Conservation (phyloP, 352 stramenopile genomes). For the Phytopythium ostracodes region DNA sequence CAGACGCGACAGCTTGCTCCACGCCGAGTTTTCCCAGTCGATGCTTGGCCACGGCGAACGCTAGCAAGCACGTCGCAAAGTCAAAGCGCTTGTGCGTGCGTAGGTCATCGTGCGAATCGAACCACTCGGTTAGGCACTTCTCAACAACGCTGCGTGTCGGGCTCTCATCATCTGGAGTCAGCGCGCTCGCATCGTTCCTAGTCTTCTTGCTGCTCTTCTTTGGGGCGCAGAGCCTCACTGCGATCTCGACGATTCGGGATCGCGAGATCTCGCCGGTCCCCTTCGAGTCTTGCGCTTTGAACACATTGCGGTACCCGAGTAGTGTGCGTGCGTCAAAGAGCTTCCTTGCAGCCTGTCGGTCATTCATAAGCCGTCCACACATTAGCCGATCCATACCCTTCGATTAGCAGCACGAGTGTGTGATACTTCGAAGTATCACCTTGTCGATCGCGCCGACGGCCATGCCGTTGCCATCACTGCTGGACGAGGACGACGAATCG, state of each 20-base stretch:
- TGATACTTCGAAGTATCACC: too few relatives aligned
- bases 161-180: neutral
- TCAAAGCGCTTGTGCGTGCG: conserved; percentile 42
- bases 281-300: conserved; percentile 34
- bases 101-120: conserved; percentile 43
- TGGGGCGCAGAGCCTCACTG: conserved; percentile 24
- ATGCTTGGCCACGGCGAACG: conserved; percentile 44
- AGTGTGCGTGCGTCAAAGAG: conserved; percentile 38
- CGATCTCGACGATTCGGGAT: conserved; percentile 33
- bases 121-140: conserved; percentile 40
- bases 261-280: conserved; percentile 29
- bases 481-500: conserved; percentile 19
- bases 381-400: neutral
- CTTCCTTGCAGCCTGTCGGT: conserved; percentile 20
- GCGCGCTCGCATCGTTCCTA: neutral
- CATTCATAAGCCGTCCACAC: neutral
- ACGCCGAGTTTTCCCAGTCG: conserved; percentile 40
- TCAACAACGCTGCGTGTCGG: conserved; percentile 6
- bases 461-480: neutral
- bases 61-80: conserved; percentile 50
- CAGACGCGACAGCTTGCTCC: conserved; percentile 40
- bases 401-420: neutral
- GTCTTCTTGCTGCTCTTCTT: neutral
- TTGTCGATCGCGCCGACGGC: conserved; percentile 16
- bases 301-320: conserved; percentile 27